Conservation (phyloP, 768 basidiomycete species). For the Phylloporus sp. region DNA sequence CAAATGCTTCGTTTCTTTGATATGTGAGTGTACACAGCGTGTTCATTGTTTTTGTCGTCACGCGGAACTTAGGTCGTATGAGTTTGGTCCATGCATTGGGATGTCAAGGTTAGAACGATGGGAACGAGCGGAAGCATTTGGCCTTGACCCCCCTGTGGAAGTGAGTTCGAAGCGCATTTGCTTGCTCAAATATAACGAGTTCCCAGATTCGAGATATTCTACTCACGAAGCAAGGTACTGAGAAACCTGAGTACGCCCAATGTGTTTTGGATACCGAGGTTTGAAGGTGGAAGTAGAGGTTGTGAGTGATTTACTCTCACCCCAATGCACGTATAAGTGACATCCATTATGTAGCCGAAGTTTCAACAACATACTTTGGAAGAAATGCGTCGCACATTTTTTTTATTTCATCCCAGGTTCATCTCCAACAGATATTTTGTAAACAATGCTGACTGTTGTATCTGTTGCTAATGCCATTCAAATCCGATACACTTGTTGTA, state of each 20-base stretch:
- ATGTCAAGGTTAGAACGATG: slow-evolving; percentile 82
- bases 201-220: slow-evolving; percentile 76
- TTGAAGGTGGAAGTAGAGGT: slow-evolving; percentile 6
- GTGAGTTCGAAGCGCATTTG: slow-evolving; percentile 36
- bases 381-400: not conserved
- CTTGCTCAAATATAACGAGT: not conserved
- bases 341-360: not conserved
- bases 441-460: slow-evolving; percentile 3
- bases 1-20: slow-evolving; percentile 80
- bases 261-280: slow-evolving; percentile 55
- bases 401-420: not conserved
- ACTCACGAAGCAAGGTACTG: slow-evolving; percentile 58
- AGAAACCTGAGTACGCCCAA: slow-evolving; percentile 51
- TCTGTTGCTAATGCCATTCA: not conserved
- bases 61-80: slow-evolving; percentile 51
- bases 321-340: not conserved
- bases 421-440: not conserved
- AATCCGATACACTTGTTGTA: not conserved
- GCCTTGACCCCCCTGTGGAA: slow-evolving; percentile 76
- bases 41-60: slow-evolving; percentile 1
- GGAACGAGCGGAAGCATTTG: slow-evolving; percentile 77
- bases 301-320: not conserved
- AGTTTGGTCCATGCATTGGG: slow-evolving; percentile 79
- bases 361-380: not conserved
- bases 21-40: slow-evolving; percentile 41